These are phyloP conservation scores for Mycena epipterygia DNA, from an alignment of 768 basidiomycete genomes.

Conservation along the genomic window DNA sequence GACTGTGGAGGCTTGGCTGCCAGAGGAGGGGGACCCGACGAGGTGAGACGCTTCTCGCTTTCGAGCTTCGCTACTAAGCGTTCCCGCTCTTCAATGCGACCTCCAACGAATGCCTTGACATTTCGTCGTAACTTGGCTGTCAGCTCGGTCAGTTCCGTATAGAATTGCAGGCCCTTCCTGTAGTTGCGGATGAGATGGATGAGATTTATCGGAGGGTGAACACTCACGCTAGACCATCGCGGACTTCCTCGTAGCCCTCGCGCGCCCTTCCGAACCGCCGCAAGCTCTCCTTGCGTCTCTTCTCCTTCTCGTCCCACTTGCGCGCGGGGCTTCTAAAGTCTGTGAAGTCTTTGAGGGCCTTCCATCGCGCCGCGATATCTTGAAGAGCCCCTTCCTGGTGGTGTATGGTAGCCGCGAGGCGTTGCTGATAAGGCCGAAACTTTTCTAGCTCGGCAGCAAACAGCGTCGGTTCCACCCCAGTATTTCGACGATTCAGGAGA, in stretches of 20 bases:
- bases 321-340: conserved; percentile 83
- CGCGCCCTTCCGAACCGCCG: conserved; percentile 80
- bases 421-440: conserved; percentile 91
- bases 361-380: conserved; percentile 83
- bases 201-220: conserved; percentile 38
- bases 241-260: conserved; percentile 89
- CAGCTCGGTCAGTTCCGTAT: conserved; percentile 81
- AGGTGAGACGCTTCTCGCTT: conserved; percentile 72
- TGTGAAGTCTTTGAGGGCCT: conserved; percentile 76
- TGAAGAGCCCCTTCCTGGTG: conserved; percentile 81
- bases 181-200: conserved; percentile 28
- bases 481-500: conserved; percentile 89
- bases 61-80: conserved; percentile 78
- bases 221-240: conserved; percentile 86
- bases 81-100: conserved; percentile 79
- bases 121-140: conserved; percentile 69
- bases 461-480: conserved; percentile 85
- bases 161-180: conserved; percentile 93
- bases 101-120: conserved; percentile 71
- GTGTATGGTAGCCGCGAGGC: conserved; percentile 81
- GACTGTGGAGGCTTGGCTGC: conserved; percentile 64
- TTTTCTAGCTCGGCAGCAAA: conserved; percentile 97
- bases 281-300: conserved; percentile 80
- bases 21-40: conserved; percentile 58
- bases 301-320: conserved; percentile 88